Base-by-base conservation (phyloP, 352 stramenopile species). In the Pythium sukuiense region DNA sequence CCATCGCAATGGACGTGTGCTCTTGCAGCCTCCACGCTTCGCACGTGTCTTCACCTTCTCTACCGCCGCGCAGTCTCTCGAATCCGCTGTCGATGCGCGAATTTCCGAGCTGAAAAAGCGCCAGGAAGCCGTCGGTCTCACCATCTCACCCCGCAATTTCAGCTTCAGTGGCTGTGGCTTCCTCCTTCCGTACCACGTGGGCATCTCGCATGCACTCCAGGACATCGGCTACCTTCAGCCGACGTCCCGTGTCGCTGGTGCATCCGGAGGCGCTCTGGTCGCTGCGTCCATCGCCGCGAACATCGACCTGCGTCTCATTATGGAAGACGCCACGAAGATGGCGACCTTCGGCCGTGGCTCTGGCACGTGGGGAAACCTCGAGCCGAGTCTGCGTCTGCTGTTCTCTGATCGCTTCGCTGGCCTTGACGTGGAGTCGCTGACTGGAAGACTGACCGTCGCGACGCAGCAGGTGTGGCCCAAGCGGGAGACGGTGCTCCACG, bases 161-260 rank as follows among this genome's bases (percentile, higher is more conserved):
- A 85, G 73, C 73, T 95, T 93, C 66, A 90, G 87, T 48, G 87
- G 85, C 50, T 83, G 79, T 32, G 87, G 87, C 5, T 95, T 95
- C 69, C 70, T 95, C 18, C 80, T 92, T 55, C 72, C 87, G 41
- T 95, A 92, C 69, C 85, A 95, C 58, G 74, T 95, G 39, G 87
- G 87, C 27, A 76, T 91, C 35, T 83, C 81, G 6, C 72, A 85
- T 48, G 76, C 76, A 6, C 78, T 95, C 3, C 70, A 83, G 29
- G 67, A 83, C 39, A 71, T 74, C 12, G 83, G 81, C 14, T 81
- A 69, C 24, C 74, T 95, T 35, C 72, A 73, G 52, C 26, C 59
- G 6, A 52, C 48, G 16, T 92, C 85, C 13, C 76, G 77, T 53
- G 87, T 95, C 45, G 83, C 83, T 4, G 87, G 87, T 26, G 87